These are phyloP conservation scores for Lachancea sp. DNA, from an alignment of 805 yeast genomes.

Conservation along the genomic window DNA sequence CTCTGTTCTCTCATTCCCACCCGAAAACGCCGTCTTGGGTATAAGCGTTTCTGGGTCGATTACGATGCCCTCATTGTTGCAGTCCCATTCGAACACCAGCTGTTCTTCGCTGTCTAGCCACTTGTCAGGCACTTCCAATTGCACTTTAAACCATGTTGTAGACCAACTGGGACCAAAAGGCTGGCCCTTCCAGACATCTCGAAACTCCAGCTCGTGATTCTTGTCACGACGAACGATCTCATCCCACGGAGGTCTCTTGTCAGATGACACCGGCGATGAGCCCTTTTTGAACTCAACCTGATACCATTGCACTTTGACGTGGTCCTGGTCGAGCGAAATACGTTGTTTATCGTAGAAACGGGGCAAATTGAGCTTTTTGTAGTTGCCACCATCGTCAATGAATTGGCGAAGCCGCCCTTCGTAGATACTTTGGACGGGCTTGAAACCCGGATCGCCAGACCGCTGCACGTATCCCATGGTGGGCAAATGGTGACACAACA, in stretches of 20 bases:
- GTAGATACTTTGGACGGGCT: slow-evolving; percentile 58
- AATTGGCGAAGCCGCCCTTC: slow-evolving; percentile 55
- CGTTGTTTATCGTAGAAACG: slow-evolving; percentile 66
- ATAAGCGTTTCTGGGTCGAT: slow-evolving; percentile 54
- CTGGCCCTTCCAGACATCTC: slow-evolving; percentile 60
- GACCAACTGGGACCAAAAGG: slow-evolving; percentile 94
- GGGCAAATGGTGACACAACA: background rate
- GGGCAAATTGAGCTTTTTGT: slow-evolving; percentile 65
- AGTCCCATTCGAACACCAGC: slow-evolving; percentile 75
- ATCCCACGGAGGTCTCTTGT: slow-evolving; percentile 33
- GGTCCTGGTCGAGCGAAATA: slow-evolving; percentile 35
- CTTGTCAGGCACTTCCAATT: slow-evolving; percentile 53
- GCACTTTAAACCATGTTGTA: slow-evolving; percentile 85
- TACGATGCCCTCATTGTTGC: slow-evolving; percentile 77
- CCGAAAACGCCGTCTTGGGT: slow-evolving; percentile 81
- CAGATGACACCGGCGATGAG: slow-evolving; percentile 35
- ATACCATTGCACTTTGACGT: slow-evolving; percentile 57
- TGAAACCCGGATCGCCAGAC: slow-evolving; percentile 46
- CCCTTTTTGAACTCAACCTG: slow-evolving; percentile 56
- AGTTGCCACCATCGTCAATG: slow-evolving; percentile 68
- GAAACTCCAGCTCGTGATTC: slow-evolving; percentile 36
- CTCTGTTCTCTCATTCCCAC: slow-evolving; percentile 74
- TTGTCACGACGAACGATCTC: slow-evolving; percentile 21
- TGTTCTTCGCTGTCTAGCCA: slow-evolving; percentile 41
- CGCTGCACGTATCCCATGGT: slow-evolving; percentile 19